These are phyloP conservation scores for Nakazawaea ambrosiae DNA, from an alignment of 805 yeast genomes.

Conservation along the genomic window DNA sequence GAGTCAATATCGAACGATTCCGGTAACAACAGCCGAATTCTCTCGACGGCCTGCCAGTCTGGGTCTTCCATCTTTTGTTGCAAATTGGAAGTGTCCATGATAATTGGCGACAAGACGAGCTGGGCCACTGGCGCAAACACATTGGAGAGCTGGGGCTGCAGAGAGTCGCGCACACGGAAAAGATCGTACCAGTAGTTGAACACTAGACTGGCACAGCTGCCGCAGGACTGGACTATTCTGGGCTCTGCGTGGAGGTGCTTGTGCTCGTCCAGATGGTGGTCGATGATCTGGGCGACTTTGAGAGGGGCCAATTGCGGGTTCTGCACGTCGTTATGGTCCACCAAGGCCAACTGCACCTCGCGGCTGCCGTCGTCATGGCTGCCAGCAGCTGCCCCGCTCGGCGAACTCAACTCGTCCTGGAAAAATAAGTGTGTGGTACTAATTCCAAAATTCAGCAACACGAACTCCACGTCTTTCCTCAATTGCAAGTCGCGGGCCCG, in stretches of 20 bases:
- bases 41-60: constrained; percentile 42
- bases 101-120: constrained; percentile 58
- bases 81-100: constrained; percentile 72
- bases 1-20: constrained; percentile 13
- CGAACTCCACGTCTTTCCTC: constrained; percentile 62
- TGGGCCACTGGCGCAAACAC: constrained; percentile 29
- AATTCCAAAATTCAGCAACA: constrained; percentile 42
- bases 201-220: constrained; percentile 78
- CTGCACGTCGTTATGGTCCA: constrained; percentile 75
- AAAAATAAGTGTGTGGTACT: constrained; percentile 46
- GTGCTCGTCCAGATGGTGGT: constrained; percentile 79
- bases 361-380: not conserved
- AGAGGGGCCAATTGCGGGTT: constrained; percentile 32
- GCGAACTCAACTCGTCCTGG: constrained; percentile 51
- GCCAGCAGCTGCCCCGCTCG: not conserved
- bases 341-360: constrained; percentile 46
- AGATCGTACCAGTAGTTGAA: constrained; percentile 49
- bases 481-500: constrained; percentile 56
- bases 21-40: constrained; percentile 24
- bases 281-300: constrained; percentile 58
- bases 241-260: constrained; percentile 47
- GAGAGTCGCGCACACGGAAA: not conserved
- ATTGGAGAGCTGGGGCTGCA: not conserved
- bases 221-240: constrained; percentile 51
- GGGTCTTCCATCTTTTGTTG: constrained; percentile 51